Base-by-base conservation (phyloP, 2,329 filamentous ascomycete species). In the Exophiala sp. region DNA sequence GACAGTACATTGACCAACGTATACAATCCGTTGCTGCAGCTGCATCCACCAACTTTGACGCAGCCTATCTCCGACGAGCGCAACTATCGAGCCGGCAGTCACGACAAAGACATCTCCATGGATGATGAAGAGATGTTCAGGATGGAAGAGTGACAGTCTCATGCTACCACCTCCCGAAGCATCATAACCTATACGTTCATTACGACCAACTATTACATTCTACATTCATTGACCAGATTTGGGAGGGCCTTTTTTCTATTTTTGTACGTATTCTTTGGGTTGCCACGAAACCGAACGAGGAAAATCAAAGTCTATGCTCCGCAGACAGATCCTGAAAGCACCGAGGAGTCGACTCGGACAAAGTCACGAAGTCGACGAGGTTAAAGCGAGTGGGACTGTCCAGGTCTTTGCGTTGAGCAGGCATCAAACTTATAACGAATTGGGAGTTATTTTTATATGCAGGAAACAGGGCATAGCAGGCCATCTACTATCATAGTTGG, bases 111-210 rank as follows among this genome's bases (percentile, higher is more conserved):
- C 76, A 80, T 60, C 77, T 62, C 58, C 11, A 57, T 61, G 51
- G 91, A 95, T 59, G 92, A 97, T 62, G 91, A 96, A 62, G 91
- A 91, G 67, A 88, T 97, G 65, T 99, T 99, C 76, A 91, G 91
- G 53, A 97, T 97, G 92, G 94, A 99, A 73, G 90, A 95, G 72
- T 94, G 78, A 71, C 74, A 60, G 36, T 10, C 18, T 32, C 11
- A 41, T 14, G 5, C n/a, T n/a, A n/a, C 45, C 7, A 38, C 16
- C 33, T 33, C 38, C n/a, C 35, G 24, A 42, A 34, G 20, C 24
- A 29, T 29, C 24, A 29, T 33, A 32, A 41, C 33, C 42, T 33
- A 11, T 46, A 36, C 36, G 16, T 18, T 46, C 39, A 33, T 54
- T 56, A 44, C 34, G 34, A 53, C 24, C 44, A 50, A 33, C 34